Evolutionary conservation across 73 alveolate species (phyloP).

Genomic region (Urostyla sp.): DNA sequence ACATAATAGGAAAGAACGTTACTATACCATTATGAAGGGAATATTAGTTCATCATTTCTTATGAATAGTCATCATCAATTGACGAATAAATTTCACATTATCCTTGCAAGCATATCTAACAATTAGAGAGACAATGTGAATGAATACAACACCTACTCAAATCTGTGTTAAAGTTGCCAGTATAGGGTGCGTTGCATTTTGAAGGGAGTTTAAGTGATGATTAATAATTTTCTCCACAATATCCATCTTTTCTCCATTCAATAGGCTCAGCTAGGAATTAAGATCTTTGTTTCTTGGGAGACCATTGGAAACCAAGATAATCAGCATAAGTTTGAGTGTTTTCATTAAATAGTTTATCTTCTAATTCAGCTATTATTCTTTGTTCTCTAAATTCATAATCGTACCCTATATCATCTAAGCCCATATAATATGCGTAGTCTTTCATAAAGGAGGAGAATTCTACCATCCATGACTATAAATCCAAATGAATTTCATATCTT

Average conservation of each 20-base stretch:
- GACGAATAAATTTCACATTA: background rate
- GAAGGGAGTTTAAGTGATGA: conserved; percentile 80
- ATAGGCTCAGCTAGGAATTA: conserved; percentile 62
- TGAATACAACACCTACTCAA: conserved; percentile 32
- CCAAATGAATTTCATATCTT: conserved; percentile 92
- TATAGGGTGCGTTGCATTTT: conserved; percentile 76
- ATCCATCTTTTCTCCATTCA: conserved; percentile 92
- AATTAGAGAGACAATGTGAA: background rate
- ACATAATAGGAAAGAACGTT: conserved; percentile 91
- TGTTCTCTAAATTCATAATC: background rate
- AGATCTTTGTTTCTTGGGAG: background rate
- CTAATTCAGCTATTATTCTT: background rate
- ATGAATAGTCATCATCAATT: conserved; percentile 39
- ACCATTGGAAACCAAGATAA: conserved; percentile 45
- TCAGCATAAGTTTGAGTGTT: conserved; percentile 31
- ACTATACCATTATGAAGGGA: conserved; percentile 96
- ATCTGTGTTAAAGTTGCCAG: background rate
- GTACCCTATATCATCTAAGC: background rate
- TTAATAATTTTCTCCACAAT: conserved; percentile 80
- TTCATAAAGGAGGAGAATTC: conserved; percentile 71
- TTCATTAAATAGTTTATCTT: conserved; percentile 21
- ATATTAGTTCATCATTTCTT: conserved; percentile 62
- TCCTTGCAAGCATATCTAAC: conserved; percentile 23
- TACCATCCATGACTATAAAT: conserved; percentile 89
- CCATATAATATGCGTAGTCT: conserved; percentile 45